These are phyloP conservation scores for Entelexis sorbosivorans DNA, from an alignment of 1,139 yeast genomes.

Conservation along the genomic window DNA sequence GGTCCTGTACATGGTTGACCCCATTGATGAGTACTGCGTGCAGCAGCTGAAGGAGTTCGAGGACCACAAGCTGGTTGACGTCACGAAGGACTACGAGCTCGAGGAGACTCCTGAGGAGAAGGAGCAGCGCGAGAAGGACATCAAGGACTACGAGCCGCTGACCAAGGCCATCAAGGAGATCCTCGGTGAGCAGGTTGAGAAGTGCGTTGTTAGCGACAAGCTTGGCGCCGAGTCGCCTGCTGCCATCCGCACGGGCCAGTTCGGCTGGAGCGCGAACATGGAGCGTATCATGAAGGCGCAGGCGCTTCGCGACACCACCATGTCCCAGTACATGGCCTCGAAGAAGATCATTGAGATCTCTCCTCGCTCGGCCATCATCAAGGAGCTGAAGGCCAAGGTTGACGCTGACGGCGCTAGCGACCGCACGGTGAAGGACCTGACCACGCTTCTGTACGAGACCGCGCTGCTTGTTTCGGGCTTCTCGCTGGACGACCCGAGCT, in stretches of 20 bases:
- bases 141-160: constrained; percentile 82
- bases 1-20: constrained; percentile 95
- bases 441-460: constrained; percentile 92
- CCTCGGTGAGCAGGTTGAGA: constrained; percentile 97
- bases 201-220: constrained; percentile 96
- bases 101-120: constrained; percentile 99
- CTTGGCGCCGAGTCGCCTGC: constrained; percentile 93
- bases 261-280: constrained; percentile 99
- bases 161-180: constrained; percentile 94
- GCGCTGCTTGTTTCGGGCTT: constrained; percentile 98
- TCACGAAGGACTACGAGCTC: constrained; percentile 97
- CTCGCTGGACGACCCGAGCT: constrained; percentile 95
- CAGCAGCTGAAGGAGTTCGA: constrained; percentile 98
- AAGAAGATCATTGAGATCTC: constrained; percentile 98
- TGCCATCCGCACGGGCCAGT: constrained; percentile 99
- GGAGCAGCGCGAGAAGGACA: constrained; percentile 83
- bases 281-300: constrained; percentile 99
- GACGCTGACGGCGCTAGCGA: constrained; percentile 96
- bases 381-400: constrained; percentile 91
- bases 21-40: constrained; percentile 99
- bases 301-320: constrained; percentile 96
- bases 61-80: constrained; percentile 97
- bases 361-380: constrained; percentile 90
- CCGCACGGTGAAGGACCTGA: constrained; percentile 95
- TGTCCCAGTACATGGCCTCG: constrained; percentile 99